Evolutionary conservation across 108 stramenopile species (phyloP).

Genomic region (Pelagomonas calceolata): DNA sequence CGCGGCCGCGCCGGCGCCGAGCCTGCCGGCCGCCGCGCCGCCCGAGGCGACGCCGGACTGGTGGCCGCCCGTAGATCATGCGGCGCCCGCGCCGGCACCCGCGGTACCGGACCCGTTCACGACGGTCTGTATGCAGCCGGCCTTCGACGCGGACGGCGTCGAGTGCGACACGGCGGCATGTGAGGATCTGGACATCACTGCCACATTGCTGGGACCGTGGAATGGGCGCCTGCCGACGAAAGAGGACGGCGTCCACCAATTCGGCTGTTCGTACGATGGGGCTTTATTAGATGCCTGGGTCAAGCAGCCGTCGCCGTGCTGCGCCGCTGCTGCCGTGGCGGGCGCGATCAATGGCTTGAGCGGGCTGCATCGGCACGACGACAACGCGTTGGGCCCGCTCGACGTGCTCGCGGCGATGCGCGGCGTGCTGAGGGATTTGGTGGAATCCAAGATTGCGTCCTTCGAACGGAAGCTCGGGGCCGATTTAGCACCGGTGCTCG

Average conservation of each 20-base stretch:
- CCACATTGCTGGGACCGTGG: constrained; percentile 15
- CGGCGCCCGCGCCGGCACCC: too few species aligned
- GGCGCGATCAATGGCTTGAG: constrained; percentile 33
- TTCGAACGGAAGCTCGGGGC: constrained; percentile 32
- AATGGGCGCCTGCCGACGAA: not conserved
- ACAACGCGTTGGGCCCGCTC: constrained; percentile 14
- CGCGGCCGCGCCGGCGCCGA: too few species aligned
- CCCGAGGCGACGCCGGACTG: too few species aligned
- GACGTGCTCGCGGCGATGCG: constrained; percentile 12
- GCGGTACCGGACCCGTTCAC: too few species aligned
- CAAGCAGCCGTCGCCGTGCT: constrained; percentile 38
- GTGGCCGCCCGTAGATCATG: too few species aligned
- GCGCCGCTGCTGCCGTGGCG: constrained; percentile 37
- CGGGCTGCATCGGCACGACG: constrained; percentile 7
- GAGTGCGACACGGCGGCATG: constrained; percentile 30
- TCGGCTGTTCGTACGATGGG: constrained; percentile 26
- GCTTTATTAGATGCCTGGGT: constrained; percentile 30
- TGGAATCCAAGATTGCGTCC: constrained; percentile 10
- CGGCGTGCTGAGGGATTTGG: constrained; percentile 12
- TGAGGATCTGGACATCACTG: constrained; percentile 21
- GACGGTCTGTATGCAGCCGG: too few species aligned
- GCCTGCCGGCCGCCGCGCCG: too few species aligned
- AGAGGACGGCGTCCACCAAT: constrained; percentile 11
- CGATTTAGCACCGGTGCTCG: constrained; percentile 17
- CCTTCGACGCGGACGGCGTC: not conserved